phyloP scores from a whole-genome alignment of 2,329 filamentous ascomycete genomes.

The Fusarium concolor region DNA sequence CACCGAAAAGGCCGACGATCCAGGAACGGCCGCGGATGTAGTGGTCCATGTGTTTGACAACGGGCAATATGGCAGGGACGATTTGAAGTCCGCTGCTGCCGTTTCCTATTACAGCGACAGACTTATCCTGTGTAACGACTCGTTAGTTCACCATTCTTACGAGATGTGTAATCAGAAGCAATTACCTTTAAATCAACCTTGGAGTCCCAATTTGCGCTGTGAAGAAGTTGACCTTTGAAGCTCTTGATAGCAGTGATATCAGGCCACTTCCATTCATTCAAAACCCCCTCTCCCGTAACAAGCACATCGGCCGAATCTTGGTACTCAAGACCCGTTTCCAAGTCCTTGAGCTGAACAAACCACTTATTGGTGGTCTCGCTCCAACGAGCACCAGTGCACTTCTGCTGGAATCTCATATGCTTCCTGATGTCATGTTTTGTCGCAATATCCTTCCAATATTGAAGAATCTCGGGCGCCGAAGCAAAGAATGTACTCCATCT shows the following conservation, averaged over 20 bases:
- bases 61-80: background rate
- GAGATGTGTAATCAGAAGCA: rapidly evolving
- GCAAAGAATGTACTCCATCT: constrained; percentile 22
- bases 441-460: constrained; percentile 16
- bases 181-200: background rate
- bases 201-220: constrained; percentile 19
- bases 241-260: constrained; percentile 1
- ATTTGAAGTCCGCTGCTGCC: constrained; percentile 23
- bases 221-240: constrained; percentile 3
- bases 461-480: constrained; percentile 12
- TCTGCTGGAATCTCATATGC: constrained; percentile 10
- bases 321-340: background rate
- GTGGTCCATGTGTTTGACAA: constrained; percentile 24
- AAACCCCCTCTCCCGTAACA: constrained; percentile 7
- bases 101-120: constrained; percentile 11
- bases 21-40: constrained; percentile 13
- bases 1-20: constrained; percentile 14
- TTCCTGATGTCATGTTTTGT: constrained; percentile 3
- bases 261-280: constrained; percentile 25
- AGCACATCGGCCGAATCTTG: constrained; percentile 13
- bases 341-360: constrained; percentile 14
- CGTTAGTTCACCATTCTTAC: rapidly evolving
- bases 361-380: background rate
- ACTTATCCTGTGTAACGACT: background rate
- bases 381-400: constrained; percentile 3